These are phyloP conservation scores for Acer campestre DNA, from an alignment of 345 rosid genomes.

Conservation along the genomic window DNA sequence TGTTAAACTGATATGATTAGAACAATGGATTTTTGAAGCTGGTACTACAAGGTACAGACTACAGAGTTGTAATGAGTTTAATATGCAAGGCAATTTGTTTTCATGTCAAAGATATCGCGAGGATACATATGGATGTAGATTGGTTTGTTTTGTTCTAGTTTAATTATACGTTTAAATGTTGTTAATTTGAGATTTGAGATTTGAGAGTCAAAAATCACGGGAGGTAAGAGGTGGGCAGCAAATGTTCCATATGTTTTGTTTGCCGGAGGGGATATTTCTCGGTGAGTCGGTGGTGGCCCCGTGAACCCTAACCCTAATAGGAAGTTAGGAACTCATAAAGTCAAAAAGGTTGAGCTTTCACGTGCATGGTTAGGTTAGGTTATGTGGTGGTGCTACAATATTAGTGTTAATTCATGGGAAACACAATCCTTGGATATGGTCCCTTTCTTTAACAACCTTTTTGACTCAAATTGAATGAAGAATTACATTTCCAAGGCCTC, in stretches of 20 bases:
- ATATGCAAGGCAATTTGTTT: too few species aligned
- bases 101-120: neutral
- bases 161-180: too few species aligned
- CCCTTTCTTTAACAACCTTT: neutral
- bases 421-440: neutral
- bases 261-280: neutral
- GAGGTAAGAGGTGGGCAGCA: conserved; percentile 3
- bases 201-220: conserved; percentile 10
- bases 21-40: neutral
- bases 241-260: neutral
- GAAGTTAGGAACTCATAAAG: conserved; percentile 11
- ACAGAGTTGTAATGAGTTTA: neutral
- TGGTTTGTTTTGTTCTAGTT: too few species aligned
- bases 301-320: conserved; percentile 14
- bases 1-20: neutral
- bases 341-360: conserved; percentile 24
- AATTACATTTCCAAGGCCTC: neutral
- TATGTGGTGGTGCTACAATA: conserved; percentile 15
- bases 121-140: too few species aligned
- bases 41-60: neutral
- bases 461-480: neutral
- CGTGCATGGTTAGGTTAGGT: conserved; percentile 16
- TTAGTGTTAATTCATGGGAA: conserved; percentile 20
- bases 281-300: conserved; percentile 6
- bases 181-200: too few species aligned